Percentiles rank a stretch among this genome's conserved stretches.
Conservation (phyloP, 2,329 filamentous ascomycete species). For the Fusarium falciforme region DNA sequence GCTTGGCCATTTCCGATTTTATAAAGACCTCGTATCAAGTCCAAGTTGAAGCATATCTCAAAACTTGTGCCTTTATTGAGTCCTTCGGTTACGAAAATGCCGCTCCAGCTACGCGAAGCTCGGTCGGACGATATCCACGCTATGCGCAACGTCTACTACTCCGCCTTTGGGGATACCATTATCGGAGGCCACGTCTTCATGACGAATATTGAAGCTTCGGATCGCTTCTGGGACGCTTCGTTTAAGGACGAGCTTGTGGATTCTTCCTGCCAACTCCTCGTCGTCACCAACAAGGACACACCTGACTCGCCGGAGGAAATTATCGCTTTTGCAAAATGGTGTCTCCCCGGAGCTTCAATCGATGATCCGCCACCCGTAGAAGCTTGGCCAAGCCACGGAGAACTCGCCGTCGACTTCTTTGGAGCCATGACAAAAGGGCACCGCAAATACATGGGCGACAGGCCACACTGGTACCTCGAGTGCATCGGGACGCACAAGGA, state of each 20-base stretch:
- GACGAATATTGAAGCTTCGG: slow-evolving; percentile 34
- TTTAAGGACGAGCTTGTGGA: slow-evolving; percentile 54
- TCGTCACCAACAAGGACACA: slow-evolving; percentile 49
- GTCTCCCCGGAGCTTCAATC: slow-evolving; percentile 43
- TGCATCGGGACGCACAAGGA: slow-evolving; percentile 56
- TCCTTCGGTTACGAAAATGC: slow-evolving; percentile 26
- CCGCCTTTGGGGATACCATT: slow-evolving; percentile 55
- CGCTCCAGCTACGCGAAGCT: slow-evolving; percentile 52
- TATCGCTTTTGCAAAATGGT: slow-evolving; percentile 63
- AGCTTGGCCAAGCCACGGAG: slow-evolving; percentile 54
- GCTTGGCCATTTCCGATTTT: not conserved
- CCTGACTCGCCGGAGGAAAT: slow-evolving; percentile 40
- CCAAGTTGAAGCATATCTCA: not conserved
- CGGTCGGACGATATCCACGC: slow-evolving; percentile 53
- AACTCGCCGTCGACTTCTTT: slow-evolving; percentile 57
- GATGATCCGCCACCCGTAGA: slow-evolving; percentile 42
- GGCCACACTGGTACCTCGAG: slow-evolving; percentile 62
- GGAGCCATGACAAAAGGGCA: slow-evolving; percentile 50
- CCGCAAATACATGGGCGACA: slow-evolving; percentile 51
- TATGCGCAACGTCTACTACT: slow-evolving; percentile 57
- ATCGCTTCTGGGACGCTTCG: slow-evolving; percentile 50
- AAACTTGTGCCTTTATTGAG: not conserved
- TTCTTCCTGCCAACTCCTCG: slow-evolving; percentile 53
- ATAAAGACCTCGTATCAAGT: not conserved
- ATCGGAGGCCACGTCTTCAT: slow-evolving; percentile 55